A percentile compares a stretch with the other conserved stretches of the same genome.
Evolutionary conservation across 495 filamentous ascomycete species (phyloP).

Genomic region (Xylaria nigripes): DNA sequence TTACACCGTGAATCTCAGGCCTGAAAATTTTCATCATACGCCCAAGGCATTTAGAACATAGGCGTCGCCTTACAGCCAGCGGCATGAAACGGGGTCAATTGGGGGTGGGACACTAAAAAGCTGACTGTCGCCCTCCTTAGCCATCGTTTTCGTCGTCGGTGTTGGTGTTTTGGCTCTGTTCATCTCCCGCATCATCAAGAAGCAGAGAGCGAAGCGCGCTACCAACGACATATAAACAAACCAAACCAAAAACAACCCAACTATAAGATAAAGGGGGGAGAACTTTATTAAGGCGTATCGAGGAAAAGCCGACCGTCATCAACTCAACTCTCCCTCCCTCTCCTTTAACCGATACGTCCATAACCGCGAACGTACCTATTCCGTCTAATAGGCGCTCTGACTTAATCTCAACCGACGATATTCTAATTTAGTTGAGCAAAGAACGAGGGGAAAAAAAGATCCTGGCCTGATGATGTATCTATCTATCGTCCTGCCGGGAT

Average conservation of each 20-base stretch:
- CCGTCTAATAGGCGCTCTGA: background rate
- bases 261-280: conserved; percentile 5
- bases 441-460: conserved; percentile 6
- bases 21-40: too few species aligned
- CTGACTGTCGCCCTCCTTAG: conserved; percentile 1
- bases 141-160: conserved; percentile 46
- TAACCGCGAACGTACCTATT: background rate
- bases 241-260: conserved; percentile 6
- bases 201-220: conserved; percentile 31
- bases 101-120: too few species aligned
- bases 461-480: conserved; percentile 1
- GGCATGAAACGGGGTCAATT: too few species aligned
- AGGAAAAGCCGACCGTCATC: conserved; percentile 2
- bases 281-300: conserved; percentile 8
- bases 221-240: conserved; percentile 14
- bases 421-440: conserved; percentile 10
- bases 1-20: background rate
- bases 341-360: conserved; percentile 4
- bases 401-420: conserved; percentile 2
- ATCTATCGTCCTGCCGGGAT: conserved; percentile 3
- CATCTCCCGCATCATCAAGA: conserved; percentile 36
- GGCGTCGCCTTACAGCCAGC: too few species aligned
- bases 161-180: conserved; percentile 38
- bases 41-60: too few species aligned
- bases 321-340: background rate